Evolutionary conservation across 2,329 filamentous ascomycete species (phyloP).

Genomic region (Colletotrichum sp.): DNA sequence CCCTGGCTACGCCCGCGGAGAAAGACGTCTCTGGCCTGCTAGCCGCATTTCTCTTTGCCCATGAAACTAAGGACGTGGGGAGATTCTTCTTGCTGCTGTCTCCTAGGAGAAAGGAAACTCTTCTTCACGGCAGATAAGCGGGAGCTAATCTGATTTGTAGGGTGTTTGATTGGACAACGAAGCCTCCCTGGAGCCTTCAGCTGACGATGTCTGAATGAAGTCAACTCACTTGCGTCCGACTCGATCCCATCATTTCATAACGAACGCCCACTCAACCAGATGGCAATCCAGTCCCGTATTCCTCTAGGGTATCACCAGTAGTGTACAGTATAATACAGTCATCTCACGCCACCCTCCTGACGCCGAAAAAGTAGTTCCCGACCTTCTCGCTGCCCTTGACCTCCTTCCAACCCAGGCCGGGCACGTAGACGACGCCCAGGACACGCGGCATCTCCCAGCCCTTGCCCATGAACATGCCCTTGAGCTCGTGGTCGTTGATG

Average conservation of each 20-base stretch:
- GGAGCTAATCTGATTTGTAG: not conserved
- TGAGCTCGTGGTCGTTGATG: conserved; percentile 83
- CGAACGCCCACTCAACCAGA: not conserved
- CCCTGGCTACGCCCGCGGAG: conserved; percentile 17
- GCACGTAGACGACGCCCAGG: conserved; percentile 89
- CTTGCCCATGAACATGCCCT: conserved; percentile 56
- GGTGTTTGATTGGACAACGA: not conserved
- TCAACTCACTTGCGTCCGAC: not conserved
- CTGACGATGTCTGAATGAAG: not conserved
- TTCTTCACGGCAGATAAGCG: not conserved
- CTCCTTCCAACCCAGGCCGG: conserved; percentile 87
- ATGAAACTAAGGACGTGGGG: conserved; percentile 2
- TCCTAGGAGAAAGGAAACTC: conserved; percentile 15
- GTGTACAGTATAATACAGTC: conserved; percentile 8
- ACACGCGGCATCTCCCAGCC: conserved; percentile 67
- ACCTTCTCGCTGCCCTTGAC: conserved; percentile 81
- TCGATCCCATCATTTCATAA: not conserved
- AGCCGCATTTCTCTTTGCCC: not conserved
- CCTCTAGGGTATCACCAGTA: conserved; percentile 3
- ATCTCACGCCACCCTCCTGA: conserved; percentile 53
- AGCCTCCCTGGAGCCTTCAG: not conserved
- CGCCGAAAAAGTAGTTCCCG: conserved; percentile 96
- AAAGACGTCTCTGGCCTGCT: not conserved
- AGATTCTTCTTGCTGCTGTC: not conserved
- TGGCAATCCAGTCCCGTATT: not conserved